Conservation (phyloP, 306 rosid species). For the Trifolium subterraneum region DNA sequence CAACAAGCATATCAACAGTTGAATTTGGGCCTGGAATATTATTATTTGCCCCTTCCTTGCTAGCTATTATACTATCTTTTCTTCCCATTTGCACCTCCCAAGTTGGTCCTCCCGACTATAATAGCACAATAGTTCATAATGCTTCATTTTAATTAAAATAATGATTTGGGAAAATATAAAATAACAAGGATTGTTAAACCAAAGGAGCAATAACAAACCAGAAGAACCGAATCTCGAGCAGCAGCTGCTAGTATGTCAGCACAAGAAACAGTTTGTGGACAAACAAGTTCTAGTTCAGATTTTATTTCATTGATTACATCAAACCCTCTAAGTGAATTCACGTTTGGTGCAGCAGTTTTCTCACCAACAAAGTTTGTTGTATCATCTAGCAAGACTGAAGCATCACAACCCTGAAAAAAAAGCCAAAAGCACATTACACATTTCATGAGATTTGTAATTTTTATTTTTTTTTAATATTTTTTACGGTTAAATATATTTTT, state of each 20-base stretch:
- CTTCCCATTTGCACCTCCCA: constrained; percentile 89
- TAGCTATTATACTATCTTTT: constrained; percentile 68
- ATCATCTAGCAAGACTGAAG: constrained; percentile 82
- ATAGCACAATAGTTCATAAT: background rate
- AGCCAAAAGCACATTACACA: background rate
- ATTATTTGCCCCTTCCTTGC: constrained; percentile 67
- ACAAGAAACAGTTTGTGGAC: constrained; percentile 84
- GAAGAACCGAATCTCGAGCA: constrained; percentile 81
- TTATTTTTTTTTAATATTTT: too few species aligned
- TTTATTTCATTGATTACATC: constrained; percentile 81
- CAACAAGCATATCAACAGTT: constrained; percentile 57
- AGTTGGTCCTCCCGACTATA: constrained; percentile 83
- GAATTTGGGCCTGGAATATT: constrained; percentile 88
- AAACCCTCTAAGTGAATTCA: constrained; percentile 82
- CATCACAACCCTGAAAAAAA: constrained; percentile 80
- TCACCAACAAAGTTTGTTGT: constrained; percentile 65
- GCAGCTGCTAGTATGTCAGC: constrained; percentile 83
- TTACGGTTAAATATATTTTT: too few species aligned
- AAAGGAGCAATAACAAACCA: constrained; percentile 52
- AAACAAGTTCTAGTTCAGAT: constrained; percentile 65
- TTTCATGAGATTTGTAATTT: background rate
- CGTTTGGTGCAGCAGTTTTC: constrained; percentile 84
- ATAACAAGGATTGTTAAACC: background rate
- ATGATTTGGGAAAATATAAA: background rate
- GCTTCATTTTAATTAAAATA: background rate